Base-by-base conservation (phyloP, 2,329 filamentous ascomycete species). In the Talaromyces sp. region DNA sequence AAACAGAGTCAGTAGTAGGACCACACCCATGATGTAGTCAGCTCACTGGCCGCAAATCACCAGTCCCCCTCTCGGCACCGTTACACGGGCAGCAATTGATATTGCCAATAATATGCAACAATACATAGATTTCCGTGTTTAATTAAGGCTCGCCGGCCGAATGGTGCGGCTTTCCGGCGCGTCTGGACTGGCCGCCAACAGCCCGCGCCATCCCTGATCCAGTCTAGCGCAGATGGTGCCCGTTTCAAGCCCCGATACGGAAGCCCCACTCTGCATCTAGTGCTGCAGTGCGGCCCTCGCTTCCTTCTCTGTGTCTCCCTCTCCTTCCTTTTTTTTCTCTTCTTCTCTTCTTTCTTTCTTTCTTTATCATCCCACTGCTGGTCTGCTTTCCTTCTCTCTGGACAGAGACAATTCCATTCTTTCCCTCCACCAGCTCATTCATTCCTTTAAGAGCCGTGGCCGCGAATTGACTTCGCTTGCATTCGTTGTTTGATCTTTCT, bases 381-480 rank as follows among this genome's bases (percentile, higher is more conserved):
- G 57, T 53, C 54, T 54, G 55, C 19, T 58, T 54, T 51, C 4
- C 17, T 50, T 54, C 59, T 61, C 59, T 61, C 59, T 61, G 59
- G 59, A 52, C 54, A 61, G 59, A 61, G 59, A 50, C 51, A 38
- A 27, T 54, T 61, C 24, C 59, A 26, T 58, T 58, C 56, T 58
- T 58, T 61, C 31, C 29, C 0, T 27, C 17, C 51, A 54, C 43
- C n/a, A 55, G 59, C 59, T 61, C 59, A 57, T 61, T 61, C 59
- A 61, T 51, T 61, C 59, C 31, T 61, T 61, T 56, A 61, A 55
- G 59, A 61, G 59, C 56, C 21, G 27, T 51, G 11, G 32, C 43
- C 9, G 59, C 59, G 59, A 58, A 61, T 61, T 61, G 59, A 61
- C 52, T 61, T 62, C 58, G 66, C 62, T 58, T 61, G 57, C 60